These are phyloP conservation scores for Neofusicoccum sp. DNA, from an alignment of 2,329 filamentous ascomycete genomes.

Conservation along the genomic window DNA sequence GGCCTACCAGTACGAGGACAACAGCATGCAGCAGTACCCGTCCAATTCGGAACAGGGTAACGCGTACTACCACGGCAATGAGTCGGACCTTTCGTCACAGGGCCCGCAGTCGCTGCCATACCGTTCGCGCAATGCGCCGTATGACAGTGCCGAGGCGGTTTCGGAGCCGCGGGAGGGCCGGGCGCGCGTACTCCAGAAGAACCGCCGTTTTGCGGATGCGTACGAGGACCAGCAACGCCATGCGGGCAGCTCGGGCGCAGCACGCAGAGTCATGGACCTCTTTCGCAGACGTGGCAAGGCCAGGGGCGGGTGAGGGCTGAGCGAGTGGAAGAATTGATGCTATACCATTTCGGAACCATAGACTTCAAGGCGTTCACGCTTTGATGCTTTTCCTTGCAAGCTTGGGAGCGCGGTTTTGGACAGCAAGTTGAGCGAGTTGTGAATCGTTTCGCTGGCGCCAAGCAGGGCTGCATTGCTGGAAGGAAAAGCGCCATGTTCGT, in stretches of 20 bases:
- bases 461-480: background rate
- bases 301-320: slow-evolving; percentile 35
- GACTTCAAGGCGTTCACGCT: background rate
- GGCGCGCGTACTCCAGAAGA: slow-evolving; percentile 70
- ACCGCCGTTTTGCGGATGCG: slow-evolving; percentile 80
- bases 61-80: slow-evolving; percentile 31
- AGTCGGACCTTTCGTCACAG: slow-evolving; percentile 36
- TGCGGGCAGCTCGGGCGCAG: slow-evolving; percentile 80
- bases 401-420: slow-evolving; percentile 1
- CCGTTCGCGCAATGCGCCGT: slow-evolving; percentile 40
- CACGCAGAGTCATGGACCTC: slow-evolving; percentile 96
- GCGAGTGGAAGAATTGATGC: background rate
- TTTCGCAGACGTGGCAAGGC: slow-evolving; percentile 85
- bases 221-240: slow-evolving; percentile 71
- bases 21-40: slow-evolving; percentile 3
- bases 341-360: background rate
- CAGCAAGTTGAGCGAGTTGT: background rate
- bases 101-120: slow-evolving; percentile 23
- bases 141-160: slow-evolving; percentile 29
- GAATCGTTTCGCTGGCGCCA: background rate
- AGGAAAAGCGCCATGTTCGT: background rate
- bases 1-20: slow-evolving; percentile 9
- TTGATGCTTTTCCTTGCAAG: background rate
- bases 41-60: slow-evolving; percentile 22
- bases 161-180: slow-evolving; percentile 24